A percentile compares a stretch with the other conserved stretches of the same genome.
phyloP scores from a whole-genome alignment of 495 filamentous ascomycete genomes.

The Chaetomium fimeti region DNA sequence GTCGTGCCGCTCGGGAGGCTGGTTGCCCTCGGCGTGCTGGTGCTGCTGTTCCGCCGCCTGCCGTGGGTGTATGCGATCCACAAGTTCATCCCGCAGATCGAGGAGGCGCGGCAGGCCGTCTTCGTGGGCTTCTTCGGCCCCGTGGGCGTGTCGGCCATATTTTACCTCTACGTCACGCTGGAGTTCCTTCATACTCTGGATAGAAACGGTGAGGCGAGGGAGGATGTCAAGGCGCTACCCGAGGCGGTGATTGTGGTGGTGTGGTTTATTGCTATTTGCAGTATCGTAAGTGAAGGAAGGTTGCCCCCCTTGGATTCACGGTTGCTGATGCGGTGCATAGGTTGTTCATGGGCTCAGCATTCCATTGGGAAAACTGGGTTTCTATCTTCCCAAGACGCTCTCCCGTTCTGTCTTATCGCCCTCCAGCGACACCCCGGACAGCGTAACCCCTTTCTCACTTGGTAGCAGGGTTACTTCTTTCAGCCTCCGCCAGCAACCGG shows the following conservation, averaged over 20 bases:
- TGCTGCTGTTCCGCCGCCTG: slow-evolving; percentile 74
- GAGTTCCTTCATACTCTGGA: slow-evolving; percentile 64
- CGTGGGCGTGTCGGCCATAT: slow-evolving; percentile 89
- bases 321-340: slow-evolving; percentile 39
- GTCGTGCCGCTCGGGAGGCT: slow-evolving; percentile 77
- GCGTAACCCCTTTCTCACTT: slow-evolving; percentile 27
- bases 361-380: slow-evolving; percentile 77
- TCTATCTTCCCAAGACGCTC: slow-evolving; percentile 73
- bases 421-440: slow-evolving; percentile 24
- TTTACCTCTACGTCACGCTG: slow-evolving; percentile 78
- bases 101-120: slow-evolving; percentile 66
- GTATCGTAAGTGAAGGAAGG: slow-evolving; percentile 63
- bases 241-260: slow-evolving; percentile 70
- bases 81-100: slow-evolving; percentile 76
- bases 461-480: slow-evolving; percentile 31
- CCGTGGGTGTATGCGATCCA: slow-evolving; percentile 74
- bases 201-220: slow-evolving; percentile 56
- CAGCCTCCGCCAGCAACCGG: slow-evolving; percentile 13
- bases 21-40: slow-evolving; percentile 73
- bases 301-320: neutral
- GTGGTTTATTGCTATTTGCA: slow-evolving; percentile 85
- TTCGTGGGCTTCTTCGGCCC: slow-evolving; percentile 94
- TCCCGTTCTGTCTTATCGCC: slow-evolving; percentile 48
- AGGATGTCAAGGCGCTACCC: slow-evolving; percentile 61
- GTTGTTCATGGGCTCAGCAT: slow-evolving; percentile 85